Evolutionary conservation across 2,329 filamentous ascomycete species (phyloP), one percentile per base, ranked within the genome.

Genomic region (Sporothrix phasma): DNA sequence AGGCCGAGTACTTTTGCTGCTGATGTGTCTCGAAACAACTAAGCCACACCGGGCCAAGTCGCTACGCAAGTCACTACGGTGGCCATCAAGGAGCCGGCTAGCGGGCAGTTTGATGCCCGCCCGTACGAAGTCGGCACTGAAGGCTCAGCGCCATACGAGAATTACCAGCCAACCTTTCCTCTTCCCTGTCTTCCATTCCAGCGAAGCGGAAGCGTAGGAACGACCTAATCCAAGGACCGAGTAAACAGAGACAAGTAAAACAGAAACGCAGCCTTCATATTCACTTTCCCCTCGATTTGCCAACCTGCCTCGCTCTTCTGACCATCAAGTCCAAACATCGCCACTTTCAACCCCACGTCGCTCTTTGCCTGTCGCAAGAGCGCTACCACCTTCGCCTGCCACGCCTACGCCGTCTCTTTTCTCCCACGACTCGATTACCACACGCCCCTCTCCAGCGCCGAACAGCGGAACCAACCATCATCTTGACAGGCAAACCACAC

Each of bases 171-270:
- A 54, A 46, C 49, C 61, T 43, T 39, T 49, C 39, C 39, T 54
- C 31, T 39, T 49, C 26, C 61, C 61, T 49, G 34, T 54, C 31
- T 39, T 45, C n/a, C 41, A 61, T 61, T 47, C 58, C 58, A 61
- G 58, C 26, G 56, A 59, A 46, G 43, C 41, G 56, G 56, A 60
- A 60, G 41, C 43, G 41, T 29, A 61, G 58, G 58, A 60, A 60
- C 39, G 41, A 60, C 26, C 41, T 26, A n/a, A n/a, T n/a, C n/a
- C n/a, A n/a, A 61, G 58, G 58, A 24, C 41, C 31, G 43, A 39
- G n/a, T n/a, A n/a, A n/a, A n/a, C n/a, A n/a, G n/a, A n/a, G n/a
- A n/a, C n/a, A n/a, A n/a, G n/a, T n/a, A n/a, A 51, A 49, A 51
- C 7, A 61, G 17, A 15, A 10, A 31, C 46, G 41, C 54, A 43